Conservation (phyloP, 2,329 filamentous ascomycete species). For the Paracorniculantispora psalliotae region DNA sequence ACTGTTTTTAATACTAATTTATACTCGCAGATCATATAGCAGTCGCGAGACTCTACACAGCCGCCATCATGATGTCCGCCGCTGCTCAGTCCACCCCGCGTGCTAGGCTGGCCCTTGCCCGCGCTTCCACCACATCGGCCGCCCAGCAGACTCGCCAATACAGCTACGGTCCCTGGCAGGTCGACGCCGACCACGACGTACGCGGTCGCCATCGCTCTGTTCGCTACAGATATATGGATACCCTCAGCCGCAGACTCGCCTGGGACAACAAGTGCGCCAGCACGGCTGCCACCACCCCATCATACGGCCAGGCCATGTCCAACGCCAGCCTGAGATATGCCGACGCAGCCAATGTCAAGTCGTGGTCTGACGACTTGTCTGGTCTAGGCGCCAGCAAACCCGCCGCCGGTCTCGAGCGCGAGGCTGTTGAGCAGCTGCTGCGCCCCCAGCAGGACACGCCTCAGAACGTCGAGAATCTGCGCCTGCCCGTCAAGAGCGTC, state of each 20-base stretch:
- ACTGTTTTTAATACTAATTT: too few relatives aligned
- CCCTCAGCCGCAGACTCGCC: conserved; percentile 37
- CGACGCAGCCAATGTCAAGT: conserved; percentile 31
- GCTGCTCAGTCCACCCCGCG: conserved; percentile 12
- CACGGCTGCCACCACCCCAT: conserved; percentile 20
- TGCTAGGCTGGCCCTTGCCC: conserved; percentile 13
- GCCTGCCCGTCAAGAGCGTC: conserved; percentile 28
- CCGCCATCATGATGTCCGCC: conserved; percentile 1
- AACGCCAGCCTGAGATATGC: conserved; percentile 32
- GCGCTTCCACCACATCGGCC: conserved; percentile 8
- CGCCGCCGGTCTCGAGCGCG: conserved; percentile 41
- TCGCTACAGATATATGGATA: conserved; percentile 43
- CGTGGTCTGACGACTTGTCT: conserved; percentile 32
- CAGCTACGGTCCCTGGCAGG: conserved; percentile 11
- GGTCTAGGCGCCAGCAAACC: conserved; percentile 36
- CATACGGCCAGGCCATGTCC: conserved; percentile 21
- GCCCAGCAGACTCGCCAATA: conserved; percentile 8
- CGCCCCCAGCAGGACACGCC: conserved; percentile 24
- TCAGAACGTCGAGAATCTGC: conserved; percentile 25
- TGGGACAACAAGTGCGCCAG: conserved; percentile 39
- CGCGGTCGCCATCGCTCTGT: conserved; percentile 39
- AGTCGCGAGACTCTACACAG: not conserved
- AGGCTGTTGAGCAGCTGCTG: conserved; percentile 40
- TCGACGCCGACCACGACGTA: conserved; percentile 36
- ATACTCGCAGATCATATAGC: not conserved